These are phyloP conservation scores for Cucurbita argyrosperma DNA, from an alignment of 306 rosid genomes.

Conservation along the genomic window DNA sequence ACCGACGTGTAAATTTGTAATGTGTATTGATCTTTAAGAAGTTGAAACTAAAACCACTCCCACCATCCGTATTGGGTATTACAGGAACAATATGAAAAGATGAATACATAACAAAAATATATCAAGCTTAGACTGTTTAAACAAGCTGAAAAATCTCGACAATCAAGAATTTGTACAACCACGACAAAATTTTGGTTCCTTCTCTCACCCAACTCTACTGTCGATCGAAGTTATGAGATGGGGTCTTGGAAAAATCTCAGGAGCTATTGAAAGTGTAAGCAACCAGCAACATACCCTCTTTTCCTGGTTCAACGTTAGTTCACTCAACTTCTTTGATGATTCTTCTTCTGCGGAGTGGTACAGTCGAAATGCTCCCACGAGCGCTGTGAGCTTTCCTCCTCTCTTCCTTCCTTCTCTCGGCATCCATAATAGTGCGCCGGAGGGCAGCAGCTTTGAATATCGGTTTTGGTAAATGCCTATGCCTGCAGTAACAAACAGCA, in stretches of 20 bases:
- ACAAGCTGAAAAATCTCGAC: not conserved
- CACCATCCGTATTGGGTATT: not conserved
- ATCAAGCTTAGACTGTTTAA: too few relatives aligned
- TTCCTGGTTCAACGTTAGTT: not conserved
- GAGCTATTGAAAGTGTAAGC: not conserved
- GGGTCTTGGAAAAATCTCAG: not conserved
- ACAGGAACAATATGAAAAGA: not conserved
- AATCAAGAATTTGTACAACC: not conserved
- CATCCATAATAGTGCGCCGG: conserved; percentile 36
- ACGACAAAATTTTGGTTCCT: not conserved
- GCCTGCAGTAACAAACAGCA: conserved; percentile 27
- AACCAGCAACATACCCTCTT: not conserved
- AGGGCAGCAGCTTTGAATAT: conserved; percentile 49
- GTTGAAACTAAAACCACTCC: not conserved
- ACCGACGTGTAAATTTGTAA: too few relatives aligned
- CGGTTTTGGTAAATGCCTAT: conserved; percentile 62
- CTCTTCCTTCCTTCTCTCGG: conserved; percentile 53
- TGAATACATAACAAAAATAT: not conserved
- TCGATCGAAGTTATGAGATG: not conserved
- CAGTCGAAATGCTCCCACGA: conserved; percentile 50
- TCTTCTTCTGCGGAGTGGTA: conserved; percentile 44
- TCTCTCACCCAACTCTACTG: not conserved
- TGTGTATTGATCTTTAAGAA: not conserved
- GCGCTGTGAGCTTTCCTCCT: conserved; percentile 78
- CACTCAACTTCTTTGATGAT: conserved; percentile 57